Percentiles rank a stretch among this genome's conserved stretches.
Evolutionary conservation across 2,329 filamentous ascomycete species (phyloP).

Genomic region (Botrytis hyacinthi): DNA sequence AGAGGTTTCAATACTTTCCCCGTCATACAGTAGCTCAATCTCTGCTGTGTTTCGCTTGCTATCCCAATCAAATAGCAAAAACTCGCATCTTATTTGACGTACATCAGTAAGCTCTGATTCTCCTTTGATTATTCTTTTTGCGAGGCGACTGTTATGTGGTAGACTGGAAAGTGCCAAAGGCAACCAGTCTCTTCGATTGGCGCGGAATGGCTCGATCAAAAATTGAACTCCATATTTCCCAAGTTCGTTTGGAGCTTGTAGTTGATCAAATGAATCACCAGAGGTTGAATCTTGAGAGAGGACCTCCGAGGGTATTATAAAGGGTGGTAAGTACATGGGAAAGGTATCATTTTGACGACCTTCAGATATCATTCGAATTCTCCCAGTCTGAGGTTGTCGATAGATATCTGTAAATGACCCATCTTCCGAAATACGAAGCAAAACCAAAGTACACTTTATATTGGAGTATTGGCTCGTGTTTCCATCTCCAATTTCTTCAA

Average conservation of each 20-base stretch:
- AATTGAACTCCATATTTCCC: slow-evolving; percentile 10
- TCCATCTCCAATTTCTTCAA: slow-evolving; percentile 1
- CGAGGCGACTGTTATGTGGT: slow-evolving; percentile 10
- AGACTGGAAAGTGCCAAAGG: slow-evolving; percentile 24
- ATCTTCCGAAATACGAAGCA: slow-evolving; percentile 27
- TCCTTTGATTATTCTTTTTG: slow-evolving; percentile 7
- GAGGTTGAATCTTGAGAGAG: slow-evolving; percentile 7
- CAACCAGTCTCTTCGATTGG: slow-evolving; percentile 29
- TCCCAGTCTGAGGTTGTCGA: slow-evolving; percentile 11
- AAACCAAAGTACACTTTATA: slow-evolving; percentile 28
- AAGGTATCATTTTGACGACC: neutral
- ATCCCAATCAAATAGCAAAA: slow-evolving; percentile 12
- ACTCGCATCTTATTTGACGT: slow-evolving; percentile 7
- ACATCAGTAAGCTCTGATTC: slow-evolving; percentile 5
- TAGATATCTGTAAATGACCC: slow-evolving; percentile 23
- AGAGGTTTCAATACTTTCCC: slow-evolving; percentile 18
- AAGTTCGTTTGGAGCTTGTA: neutral
- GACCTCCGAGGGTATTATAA: slow-evolving; percentile 10
- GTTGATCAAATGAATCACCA: neutral
- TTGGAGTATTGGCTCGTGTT: slow-evolving; percentile 21
- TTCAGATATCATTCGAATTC: neutral
- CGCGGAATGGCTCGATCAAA: slow-evolving; percentile 11
- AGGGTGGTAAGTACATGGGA: slow-evolving; percentile 13
- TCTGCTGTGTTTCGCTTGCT: neutral
- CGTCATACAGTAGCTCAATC: slow-evolving; percentile 14